Evolutionary conservation across 23 red algal species (phyloP), one percentile per base, ranked within the genome.

Genomic region (Gracilariopsis chorda): DNA sequence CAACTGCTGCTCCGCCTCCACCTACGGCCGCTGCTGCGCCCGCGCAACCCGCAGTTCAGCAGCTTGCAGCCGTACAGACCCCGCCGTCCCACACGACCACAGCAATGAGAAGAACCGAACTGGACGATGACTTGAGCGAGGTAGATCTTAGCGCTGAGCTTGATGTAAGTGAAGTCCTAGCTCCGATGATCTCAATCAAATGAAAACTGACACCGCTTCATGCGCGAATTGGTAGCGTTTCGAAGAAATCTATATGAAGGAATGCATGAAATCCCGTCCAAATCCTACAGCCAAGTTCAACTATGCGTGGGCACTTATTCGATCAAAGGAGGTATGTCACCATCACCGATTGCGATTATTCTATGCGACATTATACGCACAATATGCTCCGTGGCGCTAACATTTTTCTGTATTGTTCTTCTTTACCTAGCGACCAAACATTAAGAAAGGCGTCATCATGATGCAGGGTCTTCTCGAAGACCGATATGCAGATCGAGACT

Each of bases 281-380:
- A 72, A 85, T 73, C 92, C 92, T 34, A 87, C 77, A 29, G 92
- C 92, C 9, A 94, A 94, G 83, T 94, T 94, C 56, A 94, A 94
- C 68, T 94, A 94, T 43, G 92, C 92, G 17, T 94, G 92, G 92
- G 92, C 92, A 42, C 79, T 94, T 32, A 90, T 94, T 61, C 83
- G 85, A 51, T 94, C 92, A 48, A 85, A 80, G 80, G 86, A 90
- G 71, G 86, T 90, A 80, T 21, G 71, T 34, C 28, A 9, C 40
- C 45, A 12, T 44, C 23, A 33, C 48, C 45, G n/a, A n/a, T n/a
- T n/a, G n/a, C n/a, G n/a, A n/a, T n/a, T n/a, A n/a, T n/a, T n/a
- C n/a, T n/a, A n/a, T n/a, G n/a, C n/a, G n/a, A n/a, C n/a, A n/a
- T n/a, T n/a, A n/a, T n/a, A n/a, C n/a, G n/a, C n/a, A n/a, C n/a